Percentiles rank a stretch among this genome's conserved stretches.
These are phyloP conservation scores for Blastobotrys americana DNA, from an alignment of 805 yeast genomes.

Conservation along the genomic window DNA sequence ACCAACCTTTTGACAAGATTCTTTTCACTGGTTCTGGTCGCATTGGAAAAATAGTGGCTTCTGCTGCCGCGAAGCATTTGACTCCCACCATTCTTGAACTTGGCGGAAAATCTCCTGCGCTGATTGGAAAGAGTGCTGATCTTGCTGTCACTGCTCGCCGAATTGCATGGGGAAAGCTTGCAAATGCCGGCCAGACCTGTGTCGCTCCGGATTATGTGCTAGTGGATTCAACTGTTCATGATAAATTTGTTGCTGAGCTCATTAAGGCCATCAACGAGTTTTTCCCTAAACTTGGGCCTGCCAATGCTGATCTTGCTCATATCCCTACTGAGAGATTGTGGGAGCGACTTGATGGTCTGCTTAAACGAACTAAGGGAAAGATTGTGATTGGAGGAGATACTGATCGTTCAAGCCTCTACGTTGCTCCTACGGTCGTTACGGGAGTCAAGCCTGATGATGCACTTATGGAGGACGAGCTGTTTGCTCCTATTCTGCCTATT, in stretches of 20 bases:
- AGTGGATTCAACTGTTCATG: slow-evolving; percentile 54
- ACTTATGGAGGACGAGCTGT: slow-evolving; percentile 67
- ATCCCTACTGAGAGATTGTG: slow-evolving; percentile 49
- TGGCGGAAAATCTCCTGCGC: slow-evolving; percentile 89
- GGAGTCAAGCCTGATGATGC: slow-evolving; percentile 60
- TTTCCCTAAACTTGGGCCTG: slow-evolving; percentile 28
- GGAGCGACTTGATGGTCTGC: slow-evolving; percentile 24
- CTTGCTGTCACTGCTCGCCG: slow-evolving; percentile 45
- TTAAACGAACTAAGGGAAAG: slow-evolving; percentile 43
- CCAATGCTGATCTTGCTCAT: slow-evolving; percentile 45
- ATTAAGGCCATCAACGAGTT: slow-evolving; percentile 38
- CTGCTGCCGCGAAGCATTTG: slow-evolving; percentile 74
- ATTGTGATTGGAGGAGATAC: slow-evolving; percentile 38
- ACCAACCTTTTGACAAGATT: slow-evolving; percentile 69
- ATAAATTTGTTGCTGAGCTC: slow-evolving; percentile 40
- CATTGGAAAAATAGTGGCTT: slow-evolving; percentile 72
- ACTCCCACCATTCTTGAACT: slow-evolving; percentile 78
- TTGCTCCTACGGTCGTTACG: slow-evolving; percentile 68
- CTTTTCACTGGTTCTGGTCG: slow-evolving; percentile 74
- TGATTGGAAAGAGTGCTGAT: slow-evolving; percentile 48
- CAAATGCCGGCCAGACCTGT: slow-evolving; percentile 87
- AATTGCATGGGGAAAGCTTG: slow-evolving; percentile 68
- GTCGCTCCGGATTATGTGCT: slow-evolving; percentile 79
- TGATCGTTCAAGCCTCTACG: slow-evolving; percentile 28
- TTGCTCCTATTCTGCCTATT: slow-evolving; percentile 82